Evolutionary conservation across 2,329 filamentous ascomycete genomes (phyloP).

Genomic region (Ophiostoma sp.): DNA sequence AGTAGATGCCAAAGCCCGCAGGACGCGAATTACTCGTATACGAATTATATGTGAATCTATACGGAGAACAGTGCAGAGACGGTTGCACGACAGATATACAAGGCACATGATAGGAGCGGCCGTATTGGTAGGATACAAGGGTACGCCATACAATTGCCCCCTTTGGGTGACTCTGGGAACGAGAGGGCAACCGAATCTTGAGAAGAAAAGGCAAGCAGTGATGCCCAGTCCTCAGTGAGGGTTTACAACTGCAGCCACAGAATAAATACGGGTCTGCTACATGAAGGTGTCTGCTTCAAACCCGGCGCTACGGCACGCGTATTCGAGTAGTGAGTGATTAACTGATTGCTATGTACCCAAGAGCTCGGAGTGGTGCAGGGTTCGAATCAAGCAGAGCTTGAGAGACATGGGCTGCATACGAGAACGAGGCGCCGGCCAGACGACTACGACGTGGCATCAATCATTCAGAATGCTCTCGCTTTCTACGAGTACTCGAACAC

Average conservation of each 20-base stretch:
- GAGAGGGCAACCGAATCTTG: too few species aligned
- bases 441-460: too few species aligned
- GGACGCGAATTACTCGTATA: not conserved
- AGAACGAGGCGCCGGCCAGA: too few species aligned
- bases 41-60: not conserved
- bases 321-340: not conserved
- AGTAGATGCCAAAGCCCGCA: not conserved
- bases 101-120: not conserved
- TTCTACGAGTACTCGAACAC: too few species aligned
- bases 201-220: too few species aligned
- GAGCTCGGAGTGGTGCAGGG: too few species aligned
- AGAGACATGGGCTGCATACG: too few species aligned
- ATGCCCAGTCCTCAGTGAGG: too few species aligned
- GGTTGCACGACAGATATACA: not conserved
- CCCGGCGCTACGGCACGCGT: constrained; percentile 13
- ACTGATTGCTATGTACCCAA: too few species aligned
- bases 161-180: too few species aligned
- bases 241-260: not conserved
- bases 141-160: not conserved
- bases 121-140: not conserved
- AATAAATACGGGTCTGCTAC: not conserved
- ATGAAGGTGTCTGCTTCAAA: constrained; percentile 1
- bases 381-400: too few species aligned
- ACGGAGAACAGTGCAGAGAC: not conserved
- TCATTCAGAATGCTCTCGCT: too few species aligned